Conservation (phyloP, 176 grass and related monocot species). For the Areca catechu region DNA sequence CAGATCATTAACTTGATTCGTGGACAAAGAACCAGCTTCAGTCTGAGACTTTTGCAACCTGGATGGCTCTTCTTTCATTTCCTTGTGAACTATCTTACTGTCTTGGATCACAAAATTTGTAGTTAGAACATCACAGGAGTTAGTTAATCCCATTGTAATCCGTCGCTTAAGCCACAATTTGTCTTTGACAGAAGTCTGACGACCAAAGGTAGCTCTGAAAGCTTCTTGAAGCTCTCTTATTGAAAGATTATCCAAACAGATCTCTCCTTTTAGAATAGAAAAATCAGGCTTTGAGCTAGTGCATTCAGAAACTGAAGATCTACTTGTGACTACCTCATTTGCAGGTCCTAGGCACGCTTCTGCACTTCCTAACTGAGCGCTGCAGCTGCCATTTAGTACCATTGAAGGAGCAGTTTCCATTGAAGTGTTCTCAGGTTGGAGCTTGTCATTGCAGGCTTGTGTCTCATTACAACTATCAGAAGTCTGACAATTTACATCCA, state of each 20-base stretch:
- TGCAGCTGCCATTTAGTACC: conserved; percentile 39
- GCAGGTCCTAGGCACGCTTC: conserved; percentile 38
- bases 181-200: conserved; percentile 90
- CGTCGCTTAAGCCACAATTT: conserved; percentile 97
- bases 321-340: conserved; percentile 30
- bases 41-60: conserved; percentile 12
- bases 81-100: conserved; percentile 48
- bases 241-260: conserved; percentile 77
- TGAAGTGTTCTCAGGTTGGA: conserved; percentile 44
- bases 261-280: conserved; percentile 72
- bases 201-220: conserved; percentile 88
- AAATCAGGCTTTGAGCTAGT: conserved; percentile 64
- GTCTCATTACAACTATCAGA: conserved; percentile 21
- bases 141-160: conserved; percentile 87
- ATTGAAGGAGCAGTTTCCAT: conserved; percentile 41
- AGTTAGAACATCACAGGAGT: conserved; percentile 78
- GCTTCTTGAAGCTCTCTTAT: conserved; percentile 96
- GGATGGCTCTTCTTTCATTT: conserved; percentile 20
- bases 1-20: conserved; percentile 24
- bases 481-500: conserved; percentile 11
- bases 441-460: conserved; percentile 19
- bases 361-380: conserved; percentile 56
- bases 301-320: conserved; percentile 43
- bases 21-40: conserved; percentile 26
- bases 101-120: conserved; percentile 72